Evolutionary conservation across 306 rosid genomes (phyloP).

Genomic region (Sesbania bispinosa): DNA sequence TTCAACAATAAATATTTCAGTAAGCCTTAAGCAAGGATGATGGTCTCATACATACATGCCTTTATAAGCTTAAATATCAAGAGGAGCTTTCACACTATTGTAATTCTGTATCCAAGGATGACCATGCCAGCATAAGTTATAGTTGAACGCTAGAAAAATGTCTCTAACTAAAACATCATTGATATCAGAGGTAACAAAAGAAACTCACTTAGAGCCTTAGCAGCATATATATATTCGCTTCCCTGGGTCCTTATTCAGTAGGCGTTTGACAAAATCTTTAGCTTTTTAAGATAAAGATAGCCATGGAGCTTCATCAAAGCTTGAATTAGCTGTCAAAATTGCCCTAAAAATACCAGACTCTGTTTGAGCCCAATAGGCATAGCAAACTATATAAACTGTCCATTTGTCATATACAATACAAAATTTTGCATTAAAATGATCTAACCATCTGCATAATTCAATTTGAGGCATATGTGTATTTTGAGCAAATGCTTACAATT

Average conservation of each 20-base stretch:
- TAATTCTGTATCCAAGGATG: constrained; percentile 90
- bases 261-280: constrained; percentile 87
- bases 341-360: constrained; percentile 96
- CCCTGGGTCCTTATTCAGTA: constrained; percentile 89
- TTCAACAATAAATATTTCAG: constrained; percentile 36
- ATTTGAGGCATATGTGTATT: too few relatives aligned
- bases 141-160: constrained; percentile 16
- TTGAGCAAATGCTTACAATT: too few relatives aligned
- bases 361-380: constrained; percentile 98
- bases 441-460: too few relatives aligned
- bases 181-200: constrained; percentile 9
- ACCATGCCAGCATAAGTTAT: constrained; percentile 63
- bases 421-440: too few relatives aligned
- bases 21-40: constrained; percentile 98
- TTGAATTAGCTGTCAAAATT: constrained; percentile 91
- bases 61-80: constrained; percentile 91
- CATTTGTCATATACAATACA: too few relatives aligned
- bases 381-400: too few relatives aligned
- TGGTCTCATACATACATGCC: constrained; percentile 73
- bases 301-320: constrained; percentile 97
- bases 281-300: constrained; percentile 84
- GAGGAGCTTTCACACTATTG: constrained; percentile 65
- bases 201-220: constrained; percentile 88
- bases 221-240: constrained; percentile 93
- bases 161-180: constrained; percentile 11